phyloP scores from a whole-genome alignment of 257 asterid species.

The Thymus quinquecostatus region DNA sequence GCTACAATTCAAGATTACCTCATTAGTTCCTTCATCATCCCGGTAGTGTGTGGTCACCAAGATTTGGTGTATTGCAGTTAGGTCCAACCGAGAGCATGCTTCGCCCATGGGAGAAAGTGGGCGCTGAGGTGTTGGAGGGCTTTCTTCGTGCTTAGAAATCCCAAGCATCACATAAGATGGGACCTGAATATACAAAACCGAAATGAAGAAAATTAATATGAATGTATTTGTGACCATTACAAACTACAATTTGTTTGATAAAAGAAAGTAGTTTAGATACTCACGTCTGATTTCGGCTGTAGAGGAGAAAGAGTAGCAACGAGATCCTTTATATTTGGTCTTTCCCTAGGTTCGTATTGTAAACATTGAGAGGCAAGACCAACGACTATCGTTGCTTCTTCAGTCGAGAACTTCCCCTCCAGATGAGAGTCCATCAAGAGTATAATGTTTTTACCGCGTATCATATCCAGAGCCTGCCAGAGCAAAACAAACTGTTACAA shows the following conservation, averaged over 20 bases:
- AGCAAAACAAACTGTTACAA: slow-evolving; percentile 1
- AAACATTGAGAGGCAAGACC: slow-evolving; percentile 87
- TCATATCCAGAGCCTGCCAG: slow-evolving; percentile 89
- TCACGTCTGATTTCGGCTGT: slow-evolving; percentile 78
- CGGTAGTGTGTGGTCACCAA: slow-evolving; percentile 46
- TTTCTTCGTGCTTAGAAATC: slow-evolving; percentile 51
- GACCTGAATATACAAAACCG: slow-evolving; percentile 40
- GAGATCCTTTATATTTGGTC: slow-evolving; percentile 76
- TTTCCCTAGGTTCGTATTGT: slow-evolving; percentile 86
- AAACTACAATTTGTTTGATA: background rate
- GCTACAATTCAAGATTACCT: slow-evolving; percentile 35
- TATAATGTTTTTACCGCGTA: slow-evolving; percentile 79
- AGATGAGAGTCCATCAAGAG: slow-evolving; percentile 91
- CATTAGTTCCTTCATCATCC: slow-evolving; percentile 60
- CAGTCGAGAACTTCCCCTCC: slow-evolving; percentile 85
- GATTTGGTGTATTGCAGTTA: slow-evolving; percentile 81
- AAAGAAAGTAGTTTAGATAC: slow-evolving; percentile 24
- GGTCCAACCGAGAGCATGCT: slow-evolving; percentile 82
- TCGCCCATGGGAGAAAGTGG: slow-evolving; percentile 64
- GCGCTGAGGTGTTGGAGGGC: slow-evolving; percentile 53
- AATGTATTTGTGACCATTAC: background rate
- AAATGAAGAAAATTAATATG: background rate
- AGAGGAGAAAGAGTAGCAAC: slow-evolving; percentile 70
- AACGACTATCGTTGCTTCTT: slow-evolving; percentile 81
- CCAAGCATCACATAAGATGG: slow-evolving; percentile 61